Base-by-base conservation (phyloP, 768 basidiomycete genomes). In the Boletellus ananas region DNA sequence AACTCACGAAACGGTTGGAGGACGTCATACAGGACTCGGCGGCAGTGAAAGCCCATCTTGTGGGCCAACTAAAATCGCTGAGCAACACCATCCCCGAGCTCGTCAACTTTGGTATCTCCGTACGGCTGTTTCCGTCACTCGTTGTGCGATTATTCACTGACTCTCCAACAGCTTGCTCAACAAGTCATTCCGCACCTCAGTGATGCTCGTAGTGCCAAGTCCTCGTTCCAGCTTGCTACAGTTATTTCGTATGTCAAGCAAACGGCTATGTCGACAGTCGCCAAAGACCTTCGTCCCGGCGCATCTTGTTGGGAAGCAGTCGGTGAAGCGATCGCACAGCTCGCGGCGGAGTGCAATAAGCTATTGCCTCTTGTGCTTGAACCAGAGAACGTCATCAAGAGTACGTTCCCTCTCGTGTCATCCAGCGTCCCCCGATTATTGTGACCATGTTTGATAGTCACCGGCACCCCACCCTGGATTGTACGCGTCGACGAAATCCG, bases 21-120 rank as follows among this genome's bases (percentile, higher is more conserved):
- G 90, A 93, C 40, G 76, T 96, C 27, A 79, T 79, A 9, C 75
- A 81, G 47, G 80, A 84, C 31, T 85, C 84, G 8, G 67, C 79
- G 0, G 91, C 93, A 0, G 75, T 96, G 41, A 85, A 83, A 59
- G 70, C 81, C 0, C 77, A 81, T 60, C 76, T 93, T 25, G 72
- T 88, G 12, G 80, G 84, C 3, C 87, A 88, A 40, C 79, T 94
- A 62, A 81, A 87, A 53, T 74, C 75, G 3, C 66, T 92, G n/a
- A 82, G 79, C 59, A 83, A 87, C 49, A 73, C 79, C 25, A 83
- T 91, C 1, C 82, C 85, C 1, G 89, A 90, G 52, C 79, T 93
- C 10, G 85, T 93, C 56, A 91, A 94, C 69, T 90, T 95, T 64
- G 91, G 91, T 63, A 89, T 96, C 48, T 87, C 89, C 46, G 92